phyloP scores from a whole-genome alignment of 768 basidiomycete species.

The Saitozyma sp. region DNA sequence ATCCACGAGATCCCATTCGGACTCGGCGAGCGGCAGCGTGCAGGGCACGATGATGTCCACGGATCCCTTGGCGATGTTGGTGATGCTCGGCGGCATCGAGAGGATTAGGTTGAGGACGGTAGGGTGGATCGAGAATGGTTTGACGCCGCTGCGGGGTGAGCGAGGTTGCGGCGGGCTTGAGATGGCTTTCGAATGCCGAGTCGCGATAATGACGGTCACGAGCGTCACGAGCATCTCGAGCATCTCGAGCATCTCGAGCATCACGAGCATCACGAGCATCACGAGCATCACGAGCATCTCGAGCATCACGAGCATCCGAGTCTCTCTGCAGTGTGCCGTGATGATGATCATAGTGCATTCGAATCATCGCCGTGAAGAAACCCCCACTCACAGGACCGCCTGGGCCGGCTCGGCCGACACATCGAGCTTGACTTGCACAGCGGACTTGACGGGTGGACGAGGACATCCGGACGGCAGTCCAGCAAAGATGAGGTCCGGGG shows the following conservation, averaged over 20 bases:
- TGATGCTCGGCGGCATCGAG: constrained; percentile 28
- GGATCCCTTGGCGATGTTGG: constrained; percentile 33
- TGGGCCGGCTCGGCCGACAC: constrained; percentile 21
- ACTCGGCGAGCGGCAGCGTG: constrained; percentile 22
- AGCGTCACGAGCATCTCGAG: no score
- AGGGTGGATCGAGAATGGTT: constrained; percentile 42
- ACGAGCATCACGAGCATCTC: not conserved
- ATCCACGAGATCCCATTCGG: constrained; percentile 44
- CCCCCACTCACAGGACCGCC: constrained; percentile 18
- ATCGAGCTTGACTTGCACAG: constrained; percentile 36
- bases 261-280: not conserved
- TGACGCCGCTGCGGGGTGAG: constrained; percentile 15
- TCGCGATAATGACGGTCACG: no score
- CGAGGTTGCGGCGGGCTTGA: not conserved
- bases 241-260: no score
- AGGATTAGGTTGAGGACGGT: constrained; percentile 39
- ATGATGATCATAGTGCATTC: no score
- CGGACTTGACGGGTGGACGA: constrained; percentile 25
- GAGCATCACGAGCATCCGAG: no score
- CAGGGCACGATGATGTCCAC: constrained; percentile 44
- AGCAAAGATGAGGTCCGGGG: constrained; percentile 18
- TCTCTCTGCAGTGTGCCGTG: no score
- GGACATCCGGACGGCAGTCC: constrained; percentile 15
- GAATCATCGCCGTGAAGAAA: not conserved
- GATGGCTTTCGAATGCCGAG: no score